Percentiles rank a stretch among this genome's conserved stretches.
These are phyloP conservation scores for Microascus cirrosus DNA, from an alignment of 2,329 filamentous ascomycete species.

Conservation along the genomic window DNA sequence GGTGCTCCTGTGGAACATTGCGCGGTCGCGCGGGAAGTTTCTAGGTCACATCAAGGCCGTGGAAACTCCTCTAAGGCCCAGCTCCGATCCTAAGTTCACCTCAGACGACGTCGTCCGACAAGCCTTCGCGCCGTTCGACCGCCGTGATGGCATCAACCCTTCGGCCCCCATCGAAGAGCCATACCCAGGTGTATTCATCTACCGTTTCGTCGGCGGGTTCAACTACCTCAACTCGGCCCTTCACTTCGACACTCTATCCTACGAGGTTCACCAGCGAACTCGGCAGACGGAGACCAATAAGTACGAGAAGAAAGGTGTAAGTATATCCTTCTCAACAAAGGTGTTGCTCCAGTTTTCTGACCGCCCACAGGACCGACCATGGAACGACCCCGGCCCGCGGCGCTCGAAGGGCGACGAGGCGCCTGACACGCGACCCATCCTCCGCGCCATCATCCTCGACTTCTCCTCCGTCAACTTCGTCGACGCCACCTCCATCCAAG, in stretches of 20 bases:
- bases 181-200: constrained; percentile 43
- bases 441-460: constrained; percentile 46
- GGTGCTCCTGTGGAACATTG: constrained; percentile 70
- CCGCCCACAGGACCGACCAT: constrained; percentile 30
- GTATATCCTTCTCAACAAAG: constrained; percentile 9
- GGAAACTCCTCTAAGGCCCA: constrained; percentile 2
- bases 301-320: constrained; percentile 33
- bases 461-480: constrained; percentile 45
- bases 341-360: neutral
- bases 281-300: constrained; percentile 29
- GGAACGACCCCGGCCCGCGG: constrained; percentile 39
- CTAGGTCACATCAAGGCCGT: constrained; percentile 59
- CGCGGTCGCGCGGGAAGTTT: constrained; percentile 74
- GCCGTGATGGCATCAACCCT: constrained; percentile 39
- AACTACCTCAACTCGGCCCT: constrained; percentile 43
- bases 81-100: constrained; percentile 4
- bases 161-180: constrained; percentile 30
- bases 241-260: constrained; percentile 37
- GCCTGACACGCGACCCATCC: constrained; percentile 28
- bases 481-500: constrained; percentile 47
- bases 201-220: constrained; percentile 43
- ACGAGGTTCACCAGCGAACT: constrained; percentile 31
- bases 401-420: constrained; percentile 18
- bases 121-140: constrained; percentile 35
- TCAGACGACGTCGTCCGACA: constrained; percentile 4